phyloP scores from a whole-genome alignment of 768 basidiomycete species.

The Boletus barrowsii region DNA sequence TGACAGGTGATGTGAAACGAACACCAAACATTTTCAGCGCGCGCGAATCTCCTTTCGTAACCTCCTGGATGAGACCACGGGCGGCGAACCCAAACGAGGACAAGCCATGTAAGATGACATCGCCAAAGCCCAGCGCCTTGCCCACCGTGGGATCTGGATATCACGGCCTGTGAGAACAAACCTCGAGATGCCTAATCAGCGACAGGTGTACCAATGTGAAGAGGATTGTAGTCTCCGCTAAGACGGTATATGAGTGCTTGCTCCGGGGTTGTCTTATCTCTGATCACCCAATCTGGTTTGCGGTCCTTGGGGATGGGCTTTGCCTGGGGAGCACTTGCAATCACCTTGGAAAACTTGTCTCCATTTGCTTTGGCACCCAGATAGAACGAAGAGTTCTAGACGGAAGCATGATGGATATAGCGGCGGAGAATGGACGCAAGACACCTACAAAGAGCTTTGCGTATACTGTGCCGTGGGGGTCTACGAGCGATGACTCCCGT shows the following conservation, averaged over 20 bases:
- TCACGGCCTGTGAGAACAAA: background rate
- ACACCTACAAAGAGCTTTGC: constrained; percentile 57
- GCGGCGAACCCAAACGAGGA: constrained; percentile 81
- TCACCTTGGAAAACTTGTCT: constrained; percentile 57
- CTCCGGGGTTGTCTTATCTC: constrained; percentile 59
- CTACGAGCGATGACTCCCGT: constrained; percentile 58
- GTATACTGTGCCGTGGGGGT: constrained; percentile 56
- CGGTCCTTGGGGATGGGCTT: constrained; percentile 61
- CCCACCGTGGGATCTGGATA: constrained; percentile 68
- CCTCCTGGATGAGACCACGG: constrained; percentile 63
- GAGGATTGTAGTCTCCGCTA: constrained; percentile 76
- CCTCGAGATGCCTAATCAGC: background rate
- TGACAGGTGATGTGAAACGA: constrained; percentile 80
- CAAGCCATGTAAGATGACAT: constrained; percentile 82
- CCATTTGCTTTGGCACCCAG: constrained; percentile 66
- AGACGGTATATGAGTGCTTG: constrained; percentile 73
- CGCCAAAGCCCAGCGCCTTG: constrained; percentile 73
- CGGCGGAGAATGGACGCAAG: background rate
- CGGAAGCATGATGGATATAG: background rate
- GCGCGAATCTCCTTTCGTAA: constrained; percentile 58
- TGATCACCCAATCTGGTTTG: constrained; percentile 57
- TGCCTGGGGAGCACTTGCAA: constrained; percentile 58
- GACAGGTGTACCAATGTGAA: constrained; percentile 58
- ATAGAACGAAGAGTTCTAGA: constrained; percentile 62
- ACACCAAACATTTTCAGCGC: constrained; percentile 67